These are phyloP conservation scores for Stipa capillata DNA, from an alignment of 176 grass and related monocot genomes.

Conservation along the genomic window DNA sequence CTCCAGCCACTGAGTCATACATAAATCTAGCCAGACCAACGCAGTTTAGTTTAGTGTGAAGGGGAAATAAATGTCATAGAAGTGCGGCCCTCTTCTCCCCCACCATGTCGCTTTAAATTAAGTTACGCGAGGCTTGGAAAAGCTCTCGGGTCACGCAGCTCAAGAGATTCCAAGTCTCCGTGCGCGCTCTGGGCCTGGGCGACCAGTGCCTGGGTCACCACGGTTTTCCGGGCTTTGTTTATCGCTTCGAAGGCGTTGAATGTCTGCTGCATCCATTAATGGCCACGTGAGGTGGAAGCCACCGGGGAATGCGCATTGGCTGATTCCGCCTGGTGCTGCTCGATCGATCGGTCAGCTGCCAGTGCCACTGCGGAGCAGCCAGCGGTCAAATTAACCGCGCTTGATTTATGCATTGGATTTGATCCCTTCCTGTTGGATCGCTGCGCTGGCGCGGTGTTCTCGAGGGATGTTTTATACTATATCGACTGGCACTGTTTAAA, in stretches of 20 bases:
- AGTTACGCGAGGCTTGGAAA: background rate
- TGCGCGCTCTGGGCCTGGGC: background rate
- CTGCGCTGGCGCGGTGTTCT: background rate
- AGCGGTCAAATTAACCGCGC: background rate
- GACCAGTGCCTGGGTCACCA: conserved; percentile 24
- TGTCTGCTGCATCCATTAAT: conserved; percentile 52
- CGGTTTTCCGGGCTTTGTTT: conserved; percentile 43
- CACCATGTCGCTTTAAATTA: background rate
- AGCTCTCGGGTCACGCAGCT: conserved; percentile 22
- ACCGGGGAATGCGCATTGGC: background rate
- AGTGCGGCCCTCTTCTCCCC: conserved; percentile 2
- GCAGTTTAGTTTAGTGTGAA: background rate
- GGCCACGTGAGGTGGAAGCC: conserved; percentile 37
- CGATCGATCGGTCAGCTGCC: background rate
- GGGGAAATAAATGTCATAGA: conserved; percentile 34
- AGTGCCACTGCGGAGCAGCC: background rate
- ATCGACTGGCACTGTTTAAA: too few species aligned
- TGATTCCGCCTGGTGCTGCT: background rate
- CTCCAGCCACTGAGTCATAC: background rate
- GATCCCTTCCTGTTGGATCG: background rate
- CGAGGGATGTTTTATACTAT: too few species aligned
- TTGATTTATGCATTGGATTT: background rate
- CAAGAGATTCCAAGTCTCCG: conserved; percentile 36
- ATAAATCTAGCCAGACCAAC: background rate
- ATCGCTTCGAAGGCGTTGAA: conserved; percentile 62